Percentiles rank a stretch among this genome's conserved stretches.
These are phyloP conservation scores for Choanephora cucurbitarum DNA, from an alignment of 371 early-diverging fungal species.

Conservation along the genomic window DNA sequence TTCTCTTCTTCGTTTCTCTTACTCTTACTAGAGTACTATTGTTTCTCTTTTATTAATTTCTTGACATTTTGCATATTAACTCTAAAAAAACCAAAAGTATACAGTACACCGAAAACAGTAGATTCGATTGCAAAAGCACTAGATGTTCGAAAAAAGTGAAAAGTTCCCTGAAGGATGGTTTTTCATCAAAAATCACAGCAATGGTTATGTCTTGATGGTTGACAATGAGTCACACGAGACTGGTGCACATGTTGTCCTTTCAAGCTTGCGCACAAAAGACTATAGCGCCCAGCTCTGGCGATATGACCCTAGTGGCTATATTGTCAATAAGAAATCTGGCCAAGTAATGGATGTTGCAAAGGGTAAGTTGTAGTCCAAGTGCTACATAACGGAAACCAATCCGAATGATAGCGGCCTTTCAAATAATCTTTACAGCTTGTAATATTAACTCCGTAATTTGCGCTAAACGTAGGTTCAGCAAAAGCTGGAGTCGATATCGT, in stretches of 20 bases:
- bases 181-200: conserved; percentile 61
- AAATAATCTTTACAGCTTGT: conserved; percentile 6
- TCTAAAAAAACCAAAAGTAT: no score
- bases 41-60: no score
- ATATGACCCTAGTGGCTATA: conserved; percentile 48
- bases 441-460: conserved; percentile 13
- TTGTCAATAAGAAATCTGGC: conserved; percentile 59
- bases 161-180: conserved; percentile 59
- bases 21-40: not conserved
- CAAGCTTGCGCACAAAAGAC: conserved; percentile 40
- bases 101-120: no score
- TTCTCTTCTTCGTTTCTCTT: conserved; percentile 12
- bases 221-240: conserved; percentile 32
- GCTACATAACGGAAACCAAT: conserved; percentile 14
- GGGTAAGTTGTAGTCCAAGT: conserved; percentile 31
- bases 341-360: conserved; percentile 59
- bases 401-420: conserved; percentile 12
- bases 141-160: conserved; percentile 31
- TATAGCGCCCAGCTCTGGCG: conserved; percentile 57
- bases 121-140: not conserved
- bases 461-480: conserved; percentile 34
- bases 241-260: conserved; percentile 40
- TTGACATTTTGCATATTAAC: no score
- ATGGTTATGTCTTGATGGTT: conserved; percentile 53
- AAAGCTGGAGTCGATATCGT: conserved; percentile 54